Evolutionary conservation across 169 alveolate genomes (phyloP).

Genomic region (Cryptosporidium muris): DNA sequence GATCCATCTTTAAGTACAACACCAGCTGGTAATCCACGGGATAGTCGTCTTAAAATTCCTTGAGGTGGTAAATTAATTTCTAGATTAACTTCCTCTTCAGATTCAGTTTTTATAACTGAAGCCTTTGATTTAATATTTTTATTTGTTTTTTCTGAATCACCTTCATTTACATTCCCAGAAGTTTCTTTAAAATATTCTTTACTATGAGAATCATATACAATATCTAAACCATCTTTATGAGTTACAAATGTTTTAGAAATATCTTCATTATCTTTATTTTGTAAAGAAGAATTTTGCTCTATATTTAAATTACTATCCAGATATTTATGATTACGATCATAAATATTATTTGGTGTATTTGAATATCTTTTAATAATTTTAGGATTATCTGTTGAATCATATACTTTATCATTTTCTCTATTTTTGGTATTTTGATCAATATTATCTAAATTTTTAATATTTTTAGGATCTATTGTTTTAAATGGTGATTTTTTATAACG

Average conservation of each 20-base stretch:
- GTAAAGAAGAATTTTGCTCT: neutral
- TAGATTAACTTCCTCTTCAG: conserved; percentile 45
- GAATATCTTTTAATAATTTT: neutral
- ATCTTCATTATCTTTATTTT: neutral
- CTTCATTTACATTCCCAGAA: conserved; percentile 1
- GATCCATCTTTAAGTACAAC: conserved; percentile 55
- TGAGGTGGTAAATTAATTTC: conserved; percentile 11
- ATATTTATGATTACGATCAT: neutral
- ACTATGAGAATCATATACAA: neutral
- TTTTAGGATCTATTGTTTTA: neutral
- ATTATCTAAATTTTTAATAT: neutral
- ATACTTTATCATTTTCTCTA: neutral
- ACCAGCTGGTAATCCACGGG: conserved; percentile 22
- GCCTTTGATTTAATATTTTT: neutral
- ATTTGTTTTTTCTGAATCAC: neutral
- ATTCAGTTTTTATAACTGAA: neutral
- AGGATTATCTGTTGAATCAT: neutral
- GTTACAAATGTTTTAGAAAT: neutral
- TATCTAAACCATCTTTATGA: neutral
- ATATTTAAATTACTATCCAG: neutral
- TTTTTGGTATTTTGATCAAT: neutral
- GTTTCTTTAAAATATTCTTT: neutral
- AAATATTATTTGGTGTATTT: neutral
- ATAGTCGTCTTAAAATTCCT: neutral
- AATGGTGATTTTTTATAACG: neutral